Evolutionary conservation across 208 protist species (phyloP).

Genomic region (Trichomonas gallinae): DNA sequence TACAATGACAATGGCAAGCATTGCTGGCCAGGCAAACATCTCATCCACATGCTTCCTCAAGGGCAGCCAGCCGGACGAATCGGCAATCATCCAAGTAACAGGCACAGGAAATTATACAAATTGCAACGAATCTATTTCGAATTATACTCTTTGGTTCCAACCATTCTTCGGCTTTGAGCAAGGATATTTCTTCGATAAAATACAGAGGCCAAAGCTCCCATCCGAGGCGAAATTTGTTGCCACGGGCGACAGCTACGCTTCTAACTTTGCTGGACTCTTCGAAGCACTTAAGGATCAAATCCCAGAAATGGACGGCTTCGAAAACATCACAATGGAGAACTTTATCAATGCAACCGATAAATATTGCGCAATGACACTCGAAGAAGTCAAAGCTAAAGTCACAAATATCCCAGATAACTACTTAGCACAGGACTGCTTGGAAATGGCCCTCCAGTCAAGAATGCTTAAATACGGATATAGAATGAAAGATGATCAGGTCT

Average conservation of each 20-base stretch:
- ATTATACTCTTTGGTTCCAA: neutral
- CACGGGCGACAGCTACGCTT: neutral
- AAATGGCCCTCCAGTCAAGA: neutral
- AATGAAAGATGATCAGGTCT: neutral
- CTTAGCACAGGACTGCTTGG: neutral
- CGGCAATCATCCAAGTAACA: neutral
- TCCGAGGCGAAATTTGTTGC: neutral
- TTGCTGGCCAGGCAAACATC: neutral
- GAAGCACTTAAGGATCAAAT: neutral
- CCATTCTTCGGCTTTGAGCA: neutral
- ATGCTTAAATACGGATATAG: neutral
- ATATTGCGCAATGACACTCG: neutral
- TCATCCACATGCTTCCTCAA: neutral
- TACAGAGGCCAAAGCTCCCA: neutral
- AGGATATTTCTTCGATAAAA: neutral
- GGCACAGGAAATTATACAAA: neutral
- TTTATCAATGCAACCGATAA: neutral
- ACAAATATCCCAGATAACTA: neutral
- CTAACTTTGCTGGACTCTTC: neutral
- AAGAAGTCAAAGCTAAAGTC: neutral
- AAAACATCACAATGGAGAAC: neutral
- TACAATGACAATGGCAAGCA: neutral
- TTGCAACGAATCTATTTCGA: neutral
- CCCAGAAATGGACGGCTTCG: neutral
- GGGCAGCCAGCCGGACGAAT: neutral